Base-by-base conservation (phyloP, 176 grass and related monocot species). In the Avena eriantha region DNA sequence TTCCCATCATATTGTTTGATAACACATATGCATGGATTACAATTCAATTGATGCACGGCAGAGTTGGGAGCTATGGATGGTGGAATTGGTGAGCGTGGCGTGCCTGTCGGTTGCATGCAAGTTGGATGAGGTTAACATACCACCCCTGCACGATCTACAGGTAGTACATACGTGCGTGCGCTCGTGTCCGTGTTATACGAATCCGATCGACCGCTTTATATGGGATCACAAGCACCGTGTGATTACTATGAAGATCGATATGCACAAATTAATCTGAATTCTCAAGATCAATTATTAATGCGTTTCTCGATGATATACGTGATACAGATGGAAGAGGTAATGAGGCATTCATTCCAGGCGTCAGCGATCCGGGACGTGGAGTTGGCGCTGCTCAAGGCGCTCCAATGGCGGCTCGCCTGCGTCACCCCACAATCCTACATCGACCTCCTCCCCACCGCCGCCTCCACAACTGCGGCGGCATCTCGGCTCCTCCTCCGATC, bases 1-100 rank as follows among this genome's bases (percentile, higher is more conserved):
- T 39, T 39, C 1, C 5, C 36, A 39, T 6, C 34, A 39, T 7
- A 7, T 39, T 1, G 36, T 6, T 39, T 39, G 36, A 36, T 36
- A 3, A 39, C 5, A 36, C 7, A 39, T 39, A 39, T 6, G 36
- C 36, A 7, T 5, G 36, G 35, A 39, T 39, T 67, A 5, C 64
- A 35, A 68, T 18, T 34, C 1, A 69, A 69, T 7, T 19, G 48
- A 29, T 43, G 8, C 8, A 76, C 31, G 13, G n/a, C 60, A 98
- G 93, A 74, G 68, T 3, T 98, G 93, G 96, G 96, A 98, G 80
- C 51, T 9, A 18, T 96, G 93, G 96, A 98, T 98, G 96, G 89
- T 91, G 33, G 96, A 98, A 17, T n/a, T 98, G 88, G 86, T 98
- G 41, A 90, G 92, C 79, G 79, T 96, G 66, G 84, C 92, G 8